Base-by-base conservation (phyloP, 768 basidiomycete genomes). In the Coprinopsis marcescibilis region DNA sequence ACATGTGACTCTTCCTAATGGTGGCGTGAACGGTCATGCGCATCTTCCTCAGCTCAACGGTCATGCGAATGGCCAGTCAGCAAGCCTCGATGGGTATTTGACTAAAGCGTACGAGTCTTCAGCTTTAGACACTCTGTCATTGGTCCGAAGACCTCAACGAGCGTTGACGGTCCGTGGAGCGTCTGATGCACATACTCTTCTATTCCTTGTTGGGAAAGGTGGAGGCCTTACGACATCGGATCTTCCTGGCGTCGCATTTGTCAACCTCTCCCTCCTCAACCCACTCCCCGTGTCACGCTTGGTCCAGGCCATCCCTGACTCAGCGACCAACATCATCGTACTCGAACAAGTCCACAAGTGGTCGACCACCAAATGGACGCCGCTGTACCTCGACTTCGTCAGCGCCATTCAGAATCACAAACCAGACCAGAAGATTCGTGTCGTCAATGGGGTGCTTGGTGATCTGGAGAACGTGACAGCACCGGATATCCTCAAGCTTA, bases 281-380 rank as follows among this genome's bases (percentile, higher is more conserved):
- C 93, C 93, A 8, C 65, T 93, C 8, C 88, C 80, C 4, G 58
- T 76, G 2, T 71, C 76, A 33, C 70, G 69, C 24, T 67, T 95
- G 26, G 65, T 81, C 36, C 64, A 61, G 30, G 71, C 69, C 27
- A 75, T 95, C 26, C 83, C 90, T 10, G 51, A 67, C 1, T 80
- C 81, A 2, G 77, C 75, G 23, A 75, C 73, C 13, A 81, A 78
- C 17, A 76, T 95, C 45, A 68, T 94, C 48, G 83, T 94, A 14
- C 74, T 94, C 10, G 93, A 95, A 59, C 90, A 93, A 61, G 68
- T 86, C 5, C 73, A 75, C 56, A 72, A 68, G 53, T 89, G 85
- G n/a, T n/a, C n/a, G 77, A 73, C 76, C n/a, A 81, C 80, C 30
- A 89, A 89, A 63, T 94, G 88, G 86, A 83, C 87, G 1, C 87